phyloP scores from a whole-genome alignment of 306 rosid species.

The Lathyrus oleraceus region DNA sequence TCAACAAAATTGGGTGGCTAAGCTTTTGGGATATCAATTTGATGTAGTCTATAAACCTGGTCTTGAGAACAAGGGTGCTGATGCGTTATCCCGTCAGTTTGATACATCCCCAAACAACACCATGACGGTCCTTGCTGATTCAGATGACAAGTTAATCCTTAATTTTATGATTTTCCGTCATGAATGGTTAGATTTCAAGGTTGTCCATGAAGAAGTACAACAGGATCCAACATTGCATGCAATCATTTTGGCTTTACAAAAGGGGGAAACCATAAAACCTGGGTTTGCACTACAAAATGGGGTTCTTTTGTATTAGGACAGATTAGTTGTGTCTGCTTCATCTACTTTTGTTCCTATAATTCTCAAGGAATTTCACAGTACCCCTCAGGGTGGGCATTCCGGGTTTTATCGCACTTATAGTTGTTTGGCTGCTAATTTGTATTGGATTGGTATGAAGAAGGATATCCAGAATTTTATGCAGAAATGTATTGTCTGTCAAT shows the following conservation, averaged over 20 bases:
- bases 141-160: neutral
- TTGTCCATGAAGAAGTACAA: neutral
- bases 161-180: neutral
- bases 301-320: no score
- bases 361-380: no score
- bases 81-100: neutral
- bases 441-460: no score
- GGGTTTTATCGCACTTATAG: no score
- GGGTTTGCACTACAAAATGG: no score
- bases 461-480: no score
- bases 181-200: no score
- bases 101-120: neutral
- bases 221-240: neutral
- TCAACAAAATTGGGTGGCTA: neutral
- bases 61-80: neutral
- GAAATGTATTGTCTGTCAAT: no score
- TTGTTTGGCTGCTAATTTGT: neutral
- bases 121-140: neutral
- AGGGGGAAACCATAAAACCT: no score
- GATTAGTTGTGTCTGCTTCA: no score
- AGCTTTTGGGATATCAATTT: neutral
- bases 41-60: neutral
- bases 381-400: neutral
- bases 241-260: no score
- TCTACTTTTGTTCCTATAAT: no score